Percentiles rank a stretch among this genome's conserved stretches.
phyloP scores from a whole-genome alignment of 2,329 filamentous ascomycete genomes.

The Chaetomiaceae sp. region DNA sequence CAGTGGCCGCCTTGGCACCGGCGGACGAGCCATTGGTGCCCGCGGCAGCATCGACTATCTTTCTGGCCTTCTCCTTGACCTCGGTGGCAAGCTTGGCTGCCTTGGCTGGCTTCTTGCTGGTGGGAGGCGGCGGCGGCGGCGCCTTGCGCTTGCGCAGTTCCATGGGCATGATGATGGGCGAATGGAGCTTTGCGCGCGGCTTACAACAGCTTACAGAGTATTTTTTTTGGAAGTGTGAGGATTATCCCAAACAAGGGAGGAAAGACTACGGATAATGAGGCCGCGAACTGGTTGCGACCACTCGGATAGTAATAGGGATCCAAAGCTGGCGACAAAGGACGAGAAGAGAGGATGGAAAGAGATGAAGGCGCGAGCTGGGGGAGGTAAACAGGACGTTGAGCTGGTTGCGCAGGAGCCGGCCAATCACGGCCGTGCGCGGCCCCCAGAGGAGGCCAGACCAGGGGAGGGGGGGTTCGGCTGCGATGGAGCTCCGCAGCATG shows the following conservation, averaged over 20 bases:
- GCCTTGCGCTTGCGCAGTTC: constrained; percentile 61
- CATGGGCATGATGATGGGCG: constrained; percentile 51
- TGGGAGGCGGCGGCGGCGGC: constrained; percentile 44
- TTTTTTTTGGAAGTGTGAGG: constrained; percentile 6
- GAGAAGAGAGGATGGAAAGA: constrained; percentile 12
- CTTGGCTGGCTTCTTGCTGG: constrained; percentile 43
- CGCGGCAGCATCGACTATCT: constrained; percentile 7
- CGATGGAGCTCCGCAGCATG: constrained; percentile 10
- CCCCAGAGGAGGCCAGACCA: constrained; percentile 24
- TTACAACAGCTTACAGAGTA: constrained; percentile 9
- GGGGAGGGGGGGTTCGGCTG: constrained; percentile 12
- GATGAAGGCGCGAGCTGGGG: constrained; percentile 19
- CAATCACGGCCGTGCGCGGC: constrained; percentile 27
- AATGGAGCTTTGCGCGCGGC: constrained; percentile 5
- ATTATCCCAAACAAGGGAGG: background rate
- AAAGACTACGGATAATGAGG: constrained; percentile 9
- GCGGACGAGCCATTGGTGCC: constrained; percentile 23
- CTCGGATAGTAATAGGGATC: background rate
- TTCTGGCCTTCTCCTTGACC: constrained; percentile 22
- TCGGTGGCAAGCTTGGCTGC: constrained; percentile 22
- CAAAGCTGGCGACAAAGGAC: constrained; percentile 1
- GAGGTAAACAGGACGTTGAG: constrained; percentile 28
- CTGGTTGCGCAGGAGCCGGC: constrained; percentile 28
- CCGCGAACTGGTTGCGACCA: constrained; percentile 15
- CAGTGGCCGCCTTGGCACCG: too few relatives aligned